Conservation (phyloP, 1,284 basidiomycete species). For the Apiotrichum montevideense region DNA sequence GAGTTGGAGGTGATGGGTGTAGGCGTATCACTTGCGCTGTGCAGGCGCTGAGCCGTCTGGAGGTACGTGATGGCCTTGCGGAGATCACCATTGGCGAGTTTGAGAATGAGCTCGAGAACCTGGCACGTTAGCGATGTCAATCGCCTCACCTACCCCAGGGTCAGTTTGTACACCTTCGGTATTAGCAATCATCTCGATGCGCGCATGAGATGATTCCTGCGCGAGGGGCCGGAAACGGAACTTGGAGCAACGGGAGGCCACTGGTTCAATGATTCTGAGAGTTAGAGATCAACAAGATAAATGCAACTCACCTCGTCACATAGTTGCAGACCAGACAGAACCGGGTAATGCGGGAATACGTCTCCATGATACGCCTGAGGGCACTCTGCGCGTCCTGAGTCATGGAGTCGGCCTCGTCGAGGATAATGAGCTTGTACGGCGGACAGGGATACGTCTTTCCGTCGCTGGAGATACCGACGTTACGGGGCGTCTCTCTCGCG, state of each 20-base stretch:
- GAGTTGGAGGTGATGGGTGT: conserved; percentile 61
- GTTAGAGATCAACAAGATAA: neutral
- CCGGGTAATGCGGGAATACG: conserved; percentile 88
- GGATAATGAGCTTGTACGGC: conserved; percentile 97
- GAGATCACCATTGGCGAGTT: conserved; percentile 78
- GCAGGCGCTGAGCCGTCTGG: conserved; percentile 87
- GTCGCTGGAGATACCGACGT: conserved; percentile 61
- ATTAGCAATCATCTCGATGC: conserved; percentile 73
- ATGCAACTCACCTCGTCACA: conserved; percentile 76
- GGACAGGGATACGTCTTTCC: conserved; percentile 88
- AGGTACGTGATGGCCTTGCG: conserved; percentile 98
- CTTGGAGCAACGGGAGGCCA: conserved; percentile 98
- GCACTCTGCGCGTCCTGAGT: conserved; percentile 98
- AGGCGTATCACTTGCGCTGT: conserved; percentile 61
- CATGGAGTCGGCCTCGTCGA: conserved; percentile 99
- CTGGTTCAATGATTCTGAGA: conserved; percentile 92
- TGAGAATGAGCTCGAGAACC: conserved; percentile 45
- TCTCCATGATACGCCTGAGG: conserved; percentile 96
- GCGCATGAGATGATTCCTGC: conserved; percentile 62
- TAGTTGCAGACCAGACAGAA: conserved; percentile 99
- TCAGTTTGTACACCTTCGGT: conserved; percentile 52
- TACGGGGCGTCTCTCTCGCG: conserved; percentile 85
- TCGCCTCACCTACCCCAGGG: conserved; percentile 40
- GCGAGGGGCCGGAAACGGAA: conserved; percentile 96
- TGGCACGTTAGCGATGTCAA: conserved; percentile 7